phyloP scores from a whole-genome alignment of 352 stramenopile genomes.

The Globisporangium megalacanthum region DNA sequence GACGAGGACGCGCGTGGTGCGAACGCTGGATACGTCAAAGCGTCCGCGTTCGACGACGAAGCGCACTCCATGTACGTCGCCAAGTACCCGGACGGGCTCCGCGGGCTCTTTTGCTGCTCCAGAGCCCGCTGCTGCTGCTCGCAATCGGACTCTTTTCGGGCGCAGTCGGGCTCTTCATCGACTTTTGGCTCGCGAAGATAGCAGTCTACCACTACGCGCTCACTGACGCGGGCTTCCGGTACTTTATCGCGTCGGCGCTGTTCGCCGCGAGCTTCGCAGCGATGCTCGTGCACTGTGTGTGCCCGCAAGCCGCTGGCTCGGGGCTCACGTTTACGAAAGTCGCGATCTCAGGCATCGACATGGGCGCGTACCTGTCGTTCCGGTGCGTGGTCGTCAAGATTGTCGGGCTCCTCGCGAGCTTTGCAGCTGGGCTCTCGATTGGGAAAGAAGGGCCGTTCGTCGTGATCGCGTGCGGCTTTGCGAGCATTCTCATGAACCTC shows the following conservation, averaged over 20 bases:
- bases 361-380: conserved; percentile 65
- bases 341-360: conserved; percentile 76
- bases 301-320: conserved; percentile 64
- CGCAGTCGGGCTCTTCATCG: conserved; percentile 51
- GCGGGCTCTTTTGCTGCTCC: conserved; percentile 58
- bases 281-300: conserved; percentile 51
- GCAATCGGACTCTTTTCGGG: conserved; percentile 65
- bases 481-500: conserved; percentile 71
- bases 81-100: conserved; percentile 44
- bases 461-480: conserved; percentile 84
- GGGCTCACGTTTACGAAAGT: conserved; percentile 79
- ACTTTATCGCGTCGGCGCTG: conserved; percentile 55
- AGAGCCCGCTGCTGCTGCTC: conserved; percentile 66
- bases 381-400: conserved; percentile 73
- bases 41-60: conserved; percentile 54
- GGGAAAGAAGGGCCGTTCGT: conserved; percentile 87
- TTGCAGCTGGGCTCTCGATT: conserved; percentile 65
- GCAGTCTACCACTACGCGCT: conserved; percentile 57
- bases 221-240: conserved; percentile 40
- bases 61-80: conserved; percentile 80
- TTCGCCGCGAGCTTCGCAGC: conserved; percentile 39
- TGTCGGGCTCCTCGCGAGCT: conserved; percentile 51
- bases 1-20: conserved; percentile 6
- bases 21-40: conserved; percentile 31
- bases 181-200: conserved; percentile 63